phyloP scores from a whole-genome alignment of 2,329 filamentous ascomycete genomes.

The Sclerotinia trifoliorum region DNA sequence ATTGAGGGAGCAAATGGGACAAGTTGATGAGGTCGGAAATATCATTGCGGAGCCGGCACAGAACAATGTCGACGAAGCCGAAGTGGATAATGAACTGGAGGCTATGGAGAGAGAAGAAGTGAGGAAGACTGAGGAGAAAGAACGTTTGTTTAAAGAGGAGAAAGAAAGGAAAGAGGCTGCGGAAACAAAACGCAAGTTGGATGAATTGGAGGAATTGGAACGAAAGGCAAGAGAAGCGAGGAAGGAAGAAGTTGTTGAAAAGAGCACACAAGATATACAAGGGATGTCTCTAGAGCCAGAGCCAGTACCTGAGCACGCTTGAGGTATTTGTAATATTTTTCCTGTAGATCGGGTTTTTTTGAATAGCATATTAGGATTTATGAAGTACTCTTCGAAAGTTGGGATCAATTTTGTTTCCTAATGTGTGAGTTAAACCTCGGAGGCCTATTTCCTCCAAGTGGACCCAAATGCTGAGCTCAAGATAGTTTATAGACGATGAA shows the following conservation, averaged over 20 bases:
- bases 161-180: slow-evolving; percentile 35
- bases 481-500: too few relatives aligned
- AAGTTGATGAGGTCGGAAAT: slow-evolving; percentile 77
- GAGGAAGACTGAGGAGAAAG: slow-evolving; percentile 45
- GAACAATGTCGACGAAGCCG: slow-evolving; percentile 68
- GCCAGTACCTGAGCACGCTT: slow-evolving; percentile 24
- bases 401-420: not conserved
- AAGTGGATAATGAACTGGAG: slow-evolving; percentile 85
- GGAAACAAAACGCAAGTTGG: slow-evolving; percentile 37
- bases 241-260: slow-evolving; percentile 26
- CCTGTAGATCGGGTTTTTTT: not conserved
- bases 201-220: slow-evolving; percentile 34
- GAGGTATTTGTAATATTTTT: not conserved
- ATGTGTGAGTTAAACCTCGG: not conserved
- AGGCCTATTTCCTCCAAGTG: not conserved
- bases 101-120: slow-evolving; percentile 58
- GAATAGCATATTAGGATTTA: not conserved
- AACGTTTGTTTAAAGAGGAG: slow-evolving; percentile 33
- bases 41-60: slow-evolving; percentile 65
- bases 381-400: not conserved
- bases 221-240: slow-evolving; percentile 25
- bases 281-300: slow-evolving; percentile 32
- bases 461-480: too few relatives aligned
- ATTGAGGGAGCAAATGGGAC: slow-evolving; percentile 75
- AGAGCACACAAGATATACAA: slow-evolving; percentile 30